Base-by-base conservation (phyloP, 2,329 filamentous ascomycete species). In the Cladophialophora chaetospira region DNA sequence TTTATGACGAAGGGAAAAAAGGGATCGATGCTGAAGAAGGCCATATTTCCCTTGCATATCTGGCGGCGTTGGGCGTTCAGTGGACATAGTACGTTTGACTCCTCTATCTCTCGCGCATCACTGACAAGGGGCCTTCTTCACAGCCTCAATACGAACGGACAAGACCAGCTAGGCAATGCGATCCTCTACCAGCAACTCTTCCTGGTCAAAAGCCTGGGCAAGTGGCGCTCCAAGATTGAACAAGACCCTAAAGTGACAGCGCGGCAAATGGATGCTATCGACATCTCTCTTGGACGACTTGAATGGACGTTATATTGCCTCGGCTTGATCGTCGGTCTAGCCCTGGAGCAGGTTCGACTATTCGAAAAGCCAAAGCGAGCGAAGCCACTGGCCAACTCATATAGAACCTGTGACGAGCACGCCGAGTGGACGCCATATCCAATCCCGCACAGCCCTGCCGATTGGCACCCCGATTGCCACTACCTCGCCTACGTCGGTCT, bases 1-100 rank as follows among this genome's bases (percentile, higher is more conserved):
- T 73, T 38, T 72, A 71, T 54, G 59, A 64, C 19, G 70, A 73
- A 58, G 70, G 70, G 3, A 71, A 68, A 52, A 65, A 55, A 5
- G 60, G 66, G 4, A 60, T 70, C 5, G 67, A 70, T 5, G 56
- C 68, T 28, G 67, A 70, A 57, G 65, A 69, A 29, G 70, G 68
- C 4, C 63, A 64, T 42, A 63, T 70, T 11, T 69, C 63, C 3
- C 51, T 73, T 15, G 48, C 68, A 5, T 67, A 66, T 11, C 62
- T 71, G 4, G 69, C 72, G 58, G 68, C 68, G 1, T 47, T 71
- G 13, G 69, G 66, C 2, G 63, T 71, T 1, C 55, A 62, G 33
- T 62, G 59, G 59, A 59, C 66, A 17, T 69, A 66, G 70, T 71
- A 62, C 62, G 66, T 54, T n/a, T 11, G 6, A 21, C 4, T 3